Conservation (phyloP, 2,329 filamentous ascomycete species). For the Spiromastix sp. region DNA sequence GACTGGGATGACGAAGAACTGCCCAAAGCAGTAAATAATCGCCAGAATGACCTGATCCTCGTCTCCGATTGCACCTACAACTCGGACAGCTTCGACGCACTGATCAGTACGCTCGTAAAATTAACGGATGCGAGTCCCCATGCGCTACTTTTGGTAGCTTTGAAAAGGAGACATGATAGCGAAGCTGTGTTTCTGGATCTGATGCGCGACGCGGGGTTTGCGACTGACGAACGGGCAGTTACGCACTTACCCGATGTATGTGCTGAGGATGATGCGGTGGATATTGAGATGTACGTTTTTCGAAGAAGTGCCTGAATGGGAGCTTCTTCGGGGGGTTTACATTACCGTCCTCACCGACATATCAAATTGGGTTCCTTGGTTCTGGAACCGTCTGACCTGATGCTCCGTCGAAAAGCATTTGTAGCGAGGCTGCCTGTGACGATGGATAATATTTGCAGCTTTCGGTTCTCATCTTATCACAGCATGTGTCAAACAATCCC, state of each 20-base stretch:
- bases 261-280: slow-evolving; percentile 23
- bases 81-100: slow-evolving; percentile 51
- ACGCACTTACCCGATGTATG: slow-evolving; percentile 25
- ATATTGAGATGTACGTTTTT: slow-evolving; percentile 30
- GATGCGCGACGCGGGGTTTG: slow-evolving; percentile 35
- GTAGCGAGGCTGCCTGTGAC: too few species aligned
- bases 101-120: slow-evolving; percentile 47
- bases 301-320: slow-evolving; percentile 7
- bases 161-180: slow-evolving; percentile 58
- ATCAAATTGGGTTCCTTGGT: too few species aligned
- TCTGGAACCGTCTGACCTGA: too few species aligned
- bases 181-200: slow-evolving; percentile 57
- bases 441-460: too few species aligned
- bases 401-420: too few species aligned
- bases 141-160: slow-evolving; percentile 47
- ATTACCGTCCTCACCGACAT: too few species aligned
- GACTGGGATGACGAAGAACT: slow-evolving; percentile 51
- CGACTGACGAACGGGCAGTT: slow-evolving; percentile 19
- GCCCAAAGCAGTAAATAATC: slow-evolving; percentile 28
- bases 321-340: too few species aligned
- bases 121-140: slow-evolving; percentile 40
- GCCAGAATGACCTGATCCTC: slow-evolving; percentile 47
- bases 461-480: too few species aligned
- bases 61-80: slow-evolving; percentile 68
- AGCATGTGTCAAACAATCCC: too few species aligned